Conservation (phyloP, 2,329 filamentous ascomycete genomes). For the Zasmidium citrigriseum region DNA sequence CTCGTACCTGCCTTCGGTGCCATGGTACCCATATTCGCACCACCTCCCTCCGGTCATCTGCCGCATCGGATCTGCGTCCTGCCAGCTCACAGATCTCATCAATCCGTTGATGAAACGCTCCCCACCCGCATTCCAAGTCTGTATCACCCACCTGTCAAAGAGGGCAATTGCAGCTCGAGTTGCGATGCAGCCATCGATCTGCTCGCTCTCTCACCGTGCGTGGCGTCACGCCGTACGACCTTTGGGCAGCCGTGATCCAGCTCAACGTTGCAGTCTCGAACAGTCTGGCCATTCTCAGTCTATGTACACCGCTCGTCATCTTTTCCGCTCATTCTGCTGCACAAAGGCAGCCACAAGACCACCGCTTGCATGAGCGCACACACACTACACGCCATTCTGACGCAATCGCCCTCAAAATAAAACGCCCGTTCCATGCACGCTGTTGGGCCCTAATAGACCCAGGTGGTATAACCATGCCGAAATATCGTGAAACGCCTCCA, state of each 20-base stretch:
- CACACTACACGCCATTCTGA: neutral
- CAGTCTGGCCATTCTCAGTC: conserved; percentile 4
- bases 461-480: conserved; percentile 7
- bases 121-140: conserved; percentile 2
- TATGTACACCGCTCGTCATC: conserved; percentile 10
- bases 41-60: neutral
- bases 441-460: conserved; percentile 8
- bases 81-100: conserved; percentile 6
- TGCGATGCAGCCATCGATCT: neutral
- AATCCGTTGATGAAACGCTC: neutral
- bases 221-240: neutral
- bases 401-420: neutral
- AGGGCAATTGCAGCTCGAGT: conserved; percentile 16
- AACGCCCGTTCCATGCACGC: conserved; percentile 4
- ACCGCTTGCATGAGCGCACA: neutral
- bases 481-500: conserved; percentile 5
- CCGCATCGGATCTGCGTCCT: conserved; percentile 10
- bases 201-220: neutral
- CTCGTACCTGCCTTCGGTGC: conserved; percentile 17
- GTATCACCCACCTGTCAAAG: conserved; percentile 22
- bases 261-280: neutral
- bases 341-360: neutral
- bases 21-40: too few species aligned
- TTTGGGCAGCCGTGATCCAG: neutral
- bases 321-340: neutral